phyloP scores from a whole-genome alignment of 148 eudicot genomes.

The Arctostaphylos glauca region DNA sequence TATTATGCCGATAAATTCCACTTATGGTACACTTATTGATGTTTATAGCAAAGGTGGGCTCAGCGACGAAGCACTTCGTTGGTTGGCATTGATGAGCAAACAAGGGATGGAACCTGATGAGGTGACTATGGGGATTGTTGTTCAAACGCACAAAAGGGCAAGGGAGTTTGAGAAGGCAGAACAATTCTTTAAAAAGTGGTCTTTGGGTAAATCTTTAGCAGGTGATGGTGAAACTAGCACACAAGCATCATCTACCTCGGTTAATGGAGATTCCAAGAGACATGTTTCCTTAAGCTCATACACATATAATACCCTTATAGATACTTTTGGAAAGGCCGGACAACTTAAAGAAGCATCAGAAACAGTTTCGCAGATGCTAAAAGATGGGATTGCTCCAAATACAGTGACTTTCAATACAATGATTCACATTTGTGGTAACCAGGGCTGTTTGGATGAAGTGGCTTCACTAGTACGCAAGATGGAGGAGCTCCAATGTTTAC shows the following conservation, averaged over 20 bases:
- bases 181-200: conserved; percentile 77
- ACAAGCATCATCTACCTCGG: neutral
- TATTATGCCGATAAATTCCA: conserved; percentile 62
- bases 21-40: conserved; percentile 92
- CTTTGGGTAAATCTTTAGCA: conserved; percentile 23
- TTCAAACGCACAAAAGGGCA: conserved; percentile 75
- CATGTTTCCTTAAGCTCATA: conserved; percentile 55
- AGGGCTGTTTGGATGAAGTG: conserved; percentile 64
- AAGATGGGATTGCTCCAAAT: conserved; percentile 62
- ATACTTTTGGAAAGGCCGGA: conserved; percentile 89
- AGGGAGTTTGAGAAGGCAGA: conserved; percentile 83
- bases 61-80: conserved; percentile 53
- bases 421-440: conserved; percentile 76
- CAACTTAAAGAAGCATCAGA: conserved; percentile 60
- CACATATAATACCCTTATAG: conserved; percentile 84
- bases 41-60: conserved; percentile 83
- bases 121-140: conserved; percentile 76
- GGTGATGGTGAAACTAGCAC: conserved; percentile 17
- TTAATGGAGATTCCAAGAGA: conserved; percentile 25
- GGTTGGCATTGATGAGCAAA: conserved; percentile 75
- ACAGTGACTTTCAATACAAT: conserved; percentile 83
- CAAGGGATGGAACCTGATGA: conserved; percentile 84
- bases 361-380: conserved; percentile 66
- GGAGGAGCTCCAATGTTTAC: conserved; percentile 59
- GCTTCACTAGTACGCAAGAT: conserved; percentile 55